Evolutionary conservation across 2,329 filamentous ascomycete species (phyloP), one percentile per base, ranked within the genome.

Genomic region (Coniochaeta sp.): DNA sequence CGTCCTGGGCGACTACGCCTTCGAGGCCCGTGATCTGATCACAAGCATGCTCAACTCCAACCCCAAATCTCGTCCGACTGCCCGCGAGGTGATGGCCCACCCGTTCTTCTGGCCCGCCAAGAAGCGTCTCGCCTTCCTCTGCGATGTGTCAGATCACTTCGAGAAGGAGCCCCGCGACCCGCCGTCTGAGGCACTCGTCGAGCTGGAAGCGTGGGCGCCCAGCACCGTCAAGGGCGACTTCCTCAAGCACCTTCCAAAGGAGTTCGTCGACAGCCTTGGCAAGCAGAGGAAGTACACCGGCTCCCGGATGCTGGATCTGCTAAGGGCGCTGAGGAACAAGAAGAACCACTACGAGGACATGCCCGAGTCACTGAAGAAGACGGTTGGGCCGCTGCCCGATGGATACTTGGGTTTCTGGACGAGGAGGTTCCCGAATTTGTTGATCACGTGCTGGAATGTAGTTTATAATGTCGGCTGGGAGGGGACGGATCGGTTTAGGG

Each of bases 301-400:
- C 0, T 79, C 82, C 1, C 81, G 83, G 46, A 80, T 99, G 64
- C 71, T 99, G 51, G 94, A 99, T 68, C 76, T 99, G 20, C 72
- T 99, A 18, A 81, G 94, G 1, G 94, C 92, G 1, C 73, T 99
- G 52, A 79, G 94, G 22, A 99, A 99, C 71, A 99, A 99, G 79
- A 89, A 88, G 61, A 96, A 97, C 57, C 94, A 99, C 65, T 99
- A 96, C 66, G 91, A 96, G 63, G 94, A 99, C 66, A 92, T 99
- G 89, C 80, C 88, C 6, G 87, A 91, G 13, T 72, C 82, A 48
- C 79, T 96, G 56, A 92, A 79, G 61, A 73, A 73, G 55, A 66
- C 68, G 27, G 88, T 96, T 0, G 91, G 90, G 0, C 71, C 83
- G 8, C 65, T 92, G 53, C 87, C 90, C 0, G 85, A 90, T 13